Conservation (phyloP, 805 yeast genomes). For the Citeromyces matritensis region DNA sequence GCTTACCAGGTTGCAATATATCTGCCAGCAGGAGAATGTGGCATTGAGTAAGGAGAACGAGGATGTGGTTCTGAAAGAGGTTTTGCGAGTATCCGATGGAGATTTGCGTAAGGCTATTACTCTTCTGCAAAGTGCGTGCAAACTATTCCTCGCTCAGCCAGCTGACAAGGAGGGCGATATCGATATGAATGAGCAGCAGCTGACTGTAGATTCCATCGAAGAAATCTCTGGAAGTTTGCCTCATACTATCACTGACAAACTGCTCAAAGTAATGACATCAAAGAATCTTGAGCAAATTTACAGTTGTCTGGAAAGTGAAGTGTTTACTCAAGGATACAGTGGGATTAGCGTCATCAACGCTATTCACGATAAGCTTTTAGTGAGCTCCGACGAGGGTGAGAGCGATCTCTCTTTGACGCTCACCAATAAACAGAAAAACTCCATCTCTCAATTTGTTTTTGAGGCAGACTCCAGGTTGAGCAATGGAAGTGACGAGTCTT, state of each 20-base stretch:
- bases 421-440: constrained; percentile 45
- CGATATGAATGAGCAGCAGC: constrained; percentile 9
- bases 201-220: constrained; percentile 6
- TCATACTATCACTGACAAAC: constrained; percentile 4
- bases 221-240: constrained; percentile 20
- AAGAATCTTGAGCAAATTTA: constrained; percentile 11
- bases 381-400: constrained; percentile 8
- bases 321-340: constrained; percentile 16
- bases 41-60: constrained; percentile 11
- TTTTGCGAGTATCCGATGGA: constrained; percentile 67
- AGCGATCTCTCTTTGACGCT: constrained; percentile 21
- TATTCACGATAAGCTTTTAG: constrained; percentile 15
- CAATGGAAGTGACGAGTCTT: constrained; percentile 82
- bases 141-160: constrained; percentile 20
- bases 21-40: constrained; percentile 36
- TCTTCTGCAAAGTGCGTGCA: constrained; percentile 70
- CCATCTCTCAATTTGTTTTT: constrained; percentile 49
- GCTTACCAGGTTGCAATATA: constrained; percentile 44
- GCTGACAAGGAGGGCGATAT: constrained; percentile 15
- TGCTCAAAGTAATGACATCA: constrained; percentile 7
- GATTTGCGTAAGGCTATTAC: constrained; percentile 93
- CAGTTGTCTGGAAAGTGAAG: constrained; percentile 10
- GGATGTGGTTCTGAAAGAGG: constrained; percentile 40
- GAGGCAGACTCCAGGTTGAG: constrained; percentile 60
- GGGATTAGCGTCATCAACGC: constrained; percentile 14